Evolutionary conservation across 805 yeast genomes (phyloP), one percentile per base, ranked within the genome.

Genomic region (Nakazawaea laoshanensis): DNA sequence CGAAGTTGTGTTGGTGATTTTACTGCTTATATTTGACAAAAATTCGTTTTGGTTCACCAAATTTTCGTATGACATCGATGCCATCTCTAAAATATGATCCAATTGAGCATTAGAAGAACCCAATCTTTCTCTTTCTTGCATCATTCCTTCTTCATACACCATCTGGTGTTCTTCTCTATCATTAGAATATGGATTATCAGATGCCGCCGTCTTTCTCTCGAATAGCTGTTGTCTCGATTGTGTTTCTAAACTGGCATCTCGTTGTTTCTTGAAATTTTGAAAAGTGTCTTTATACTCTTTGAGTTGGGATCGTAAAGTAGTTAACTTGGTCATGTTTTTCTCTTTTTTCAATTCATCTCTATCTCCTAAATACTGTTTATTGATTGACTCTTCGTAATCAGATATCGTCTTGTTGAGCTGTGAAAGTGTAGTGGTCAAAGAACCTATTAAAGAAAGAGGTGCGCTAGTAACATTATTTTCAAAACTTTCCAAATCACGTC

Each of bases 31-130:
- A 38, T 63, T 63, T 36, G 67, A 61, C 36, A 89, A 64, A 19
- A 78, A 66, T 46, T 78, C 80, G 53, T 85, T 84, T 51, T 92
- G 96, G 29, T 80, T 87, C 13, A 82, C 80, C 15, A 92, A 63
- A 49, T 88, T 95, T 32, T 83, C 94, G 42, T 86, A 72, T 2
- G 95, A 85, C 30, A 70, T 69, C 39, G 81, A 74, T 2, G 96
- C 97, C 79, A 85, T 81, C 47, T 84, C 96, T 27, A 92, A 54
- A 26, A 92, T 85, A 42, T 84, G 86, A 51, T 92, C 98, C 40
- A 92, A 60, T 50, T 85, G 95, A 35, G 76, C 76, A 26, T 82
- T 76, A 0, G 95, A 87, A 36, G 83, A 63, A 20, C 68, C 67
- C 23, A 82, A 58, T 6, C 73, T 68, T 28, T 70, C 69, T 28